Percentiles rank a stretch among this genome's conserved stretches.
phyloP scores from a whole-genome alignment of 306 rosid species.

The Lotus japonicus region DNA sequence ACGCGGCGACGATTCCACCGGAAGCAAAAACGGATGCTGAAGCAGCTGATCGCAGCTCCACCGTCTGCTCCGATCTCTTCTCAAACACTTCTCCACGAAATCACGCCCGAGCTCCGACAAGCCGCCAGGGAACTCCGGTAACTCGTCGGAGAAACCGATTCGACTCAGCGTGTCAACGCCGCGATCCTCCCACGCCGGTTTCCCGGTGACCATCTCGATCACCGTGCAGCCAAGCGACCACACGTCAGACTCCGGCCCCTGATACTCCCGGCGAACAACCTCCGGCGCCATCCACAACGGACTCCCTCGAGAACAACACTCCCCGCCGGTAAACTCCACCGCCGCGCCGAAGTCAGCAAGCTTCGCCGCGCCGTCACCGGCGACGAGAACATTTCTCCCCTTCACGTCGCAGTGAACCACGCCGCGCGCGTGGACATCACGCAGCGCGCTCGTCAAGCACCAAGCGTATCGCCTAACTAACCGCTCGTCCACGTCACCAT shows the following conservation, averaged over 20 bases:
- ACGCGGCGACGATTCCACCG: slow-evolving; percentile 61
- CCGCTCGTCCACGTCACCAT: slow-evolving; percentile 46
- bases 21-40: slow-evolving; percentile 67
- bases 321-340: not conserved
- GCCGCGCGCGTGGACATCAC: slow-evolving; percentile 47
- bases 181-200: slow-evolving; percentile 62
- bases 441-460: slow-evolving; percentile 64
- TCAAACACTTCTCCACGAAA: slow-evolving; percentile 61
- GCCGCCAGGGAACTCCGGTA: slow-evolving; percentile 48
- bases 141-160: slow-evolving; percentile 48
- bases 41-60: slow-evolving; percentile 90
- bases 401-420: slow-evolving; percentile 86
- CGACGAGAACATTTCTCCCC: slow-evolving; percentile 60
- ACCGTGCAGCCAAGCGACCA: slow-evolving; percentile 95
- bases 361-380: slow-evolving; percentile 29
- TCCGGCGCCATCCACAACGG: slow-evolving; percentile 99
- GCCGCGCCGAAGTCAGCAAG: slow-evolving; percentile 88
- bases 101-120: slow-evolving; percentile 60
- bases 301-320: slow-evolving; percentile 50
- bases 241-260: slow-evolving; percentile 78
- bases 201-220: slow-evolving; percentile 78
- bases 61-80: slow-evolving; percentile 38
- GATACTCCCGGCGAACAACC: slow-evolving; percentile 62
- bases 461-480: slow-evolving; percentile 43
- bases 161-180: slow-evolving; percentile 52